Conservation (phyloP, 1,284 basidiomycete genomes). For the Ceratobasidium sp. region DNA sequence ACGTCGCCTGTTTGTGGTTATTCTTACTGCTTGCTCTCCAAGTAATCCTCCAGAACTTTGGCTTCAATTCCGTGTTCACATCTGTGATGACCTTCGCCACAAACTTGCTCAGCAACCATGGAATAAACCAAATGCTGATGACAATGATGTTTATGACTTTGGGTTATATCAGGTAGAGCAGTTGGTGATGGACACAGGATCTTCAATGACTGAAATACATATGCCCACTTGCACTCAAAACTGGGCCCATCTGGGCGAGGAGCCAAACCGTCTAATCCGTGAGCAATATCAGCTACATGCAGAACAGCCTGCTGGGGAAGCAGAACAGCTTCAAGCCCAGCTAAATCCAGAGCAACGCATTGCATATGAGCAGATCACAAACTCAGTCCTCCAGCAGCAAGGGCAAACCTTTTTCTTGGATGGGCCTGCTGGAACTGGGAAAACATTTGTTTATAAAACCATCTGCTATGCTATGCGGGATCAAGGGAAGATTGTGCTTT, state of each 20-base stretch:
- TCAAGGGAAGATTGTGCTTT: constrained; percentile 58
- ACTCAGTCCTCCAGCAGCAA: constrained; percentile 52
- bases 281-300: constrained; percentile 60
- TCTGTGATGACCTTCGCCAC: constrained; percentile 59
- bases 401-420: constrained; percentile 62
- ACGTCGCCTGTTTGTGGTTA: constrained; percentile 60
- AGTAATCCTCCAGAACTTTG: constrained; percentile 58
- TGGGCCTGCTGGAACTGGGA: constrained; percentile 65
- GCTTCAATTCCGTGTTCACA: constrained; percentile 55
- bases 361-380: constrained; percentile 57
- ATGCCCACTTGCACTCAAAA: constrained; percentile 55
- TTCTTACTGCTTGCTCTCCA: constrained; percentile 58
- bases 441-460: constrained; percentile 64
- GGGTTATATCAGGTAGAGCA: constrained; percentile 59
- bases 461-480: constrained; percentile 56
- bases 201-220: constrained; percentile 52
- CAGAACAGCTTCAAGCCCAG: constrained; percentile 45
- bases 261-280: constrained; percentile 57
- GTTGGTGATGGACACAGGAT: constrained; percentile 53
- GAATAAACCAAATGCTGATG: constrained; percentile 50
- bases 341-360: constrained; percentile 60
- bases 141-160: constrained; percentile 60
- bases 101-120: constrained; percentile 52
- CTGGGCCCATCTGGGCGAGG: constrained; percentile 53
- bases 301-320: constrained; percentile 46